A percentile compares a stretch with the other conserved stretches of the same genome.
Conservation (phyloP, 352 stramenopile species). For the Peronospora destructor region DNA sequence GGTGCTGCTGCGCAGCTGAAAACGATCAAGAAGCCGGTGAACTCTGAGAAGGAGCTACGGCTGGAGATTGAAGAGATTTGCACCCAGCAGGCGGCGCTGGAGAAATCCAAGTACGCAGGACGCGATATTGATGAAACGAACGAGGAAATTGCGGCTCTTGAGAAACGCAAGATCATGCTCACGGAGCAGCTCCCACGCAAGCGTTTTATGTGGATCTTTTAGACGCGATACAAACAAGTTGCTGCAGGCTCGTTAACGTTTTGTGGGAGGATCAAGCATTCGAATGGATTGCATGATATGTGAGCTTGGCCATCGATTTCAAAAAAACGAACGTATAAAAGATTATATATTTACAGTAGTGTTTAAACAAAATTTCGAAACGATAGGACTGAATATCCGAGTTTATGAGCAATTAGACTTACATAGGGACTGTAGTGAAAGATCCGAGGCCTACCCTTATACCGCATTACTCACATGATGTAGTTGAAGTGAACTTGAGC, state of each 20-base stretch:
- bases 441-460: too few species aligned
- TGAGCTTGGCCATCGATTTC: too few species aligned
- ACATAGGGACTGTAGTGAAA: too few species aligned
- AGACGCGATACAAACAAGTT: slow-evolving; percentile 14
- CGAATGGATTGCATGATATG: too few species aligned
- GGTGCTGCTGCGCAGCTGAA: slow-evolving; percentile 24
- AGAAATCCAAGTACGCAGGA: slow-evolving; percentile 65
- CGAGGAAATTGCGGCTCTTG: slow-evolving; percentile 62
- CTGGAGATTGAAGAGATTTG: slow-evolving; percentile 55
- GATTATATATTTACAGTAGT: too few species aligned
- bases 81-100: slow-evolving; percentile 50
- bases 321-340: too few species aligned
- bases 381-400: too few species aligned
- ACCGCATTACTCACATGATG: too few species aligned
- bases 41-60: slow-evolving; percentile 28
- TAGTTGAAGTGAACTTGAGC: too few species aligned
- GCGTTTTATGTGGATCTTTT: slow-evolving; percentile 79
- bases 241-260: neutral
- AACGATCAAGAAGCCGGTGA: slow-evolving; percentile 16
- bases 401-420: too few species aligned
- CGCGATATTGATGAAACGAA: slow-evolving; percentile 77
- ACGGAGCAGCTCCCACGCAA: slow-evolving; percentile 68
- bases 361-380: too few species aligned
- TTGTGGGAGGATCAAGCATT: too few species aligned
- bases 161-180: slow-evolving; percentile 58